These are phyloP conservation scores for Geosmithia flava DNA, from an alignment of 2,329 filamentous ascomycete species.

Conservation along the genomic window DNA sequence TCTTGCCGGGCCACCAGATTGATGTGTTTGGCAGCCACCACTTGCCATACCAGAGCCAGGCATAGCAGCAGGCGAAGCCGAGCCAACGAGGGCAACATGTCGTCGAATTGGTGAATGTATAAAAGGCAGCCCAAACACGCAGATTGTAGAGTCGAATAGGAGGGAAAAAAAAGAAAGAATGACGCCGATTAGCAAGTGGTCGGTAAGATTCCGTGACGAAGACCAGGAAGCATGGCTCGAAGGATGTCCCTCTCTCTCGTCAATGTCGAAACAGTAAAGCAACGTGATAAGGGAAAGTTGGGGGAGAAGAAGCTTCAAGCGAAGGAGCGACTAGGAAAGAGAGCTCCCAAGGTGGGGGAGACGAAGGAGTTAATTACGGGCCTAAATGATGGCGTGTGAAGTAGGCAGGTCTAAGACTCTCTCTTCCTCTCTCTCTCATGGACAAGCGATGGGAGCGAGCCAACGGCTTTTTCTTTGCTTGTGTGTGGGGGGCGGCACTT, in stretches of 20 bases:
- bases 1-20: slow-evolving; percentile 21
- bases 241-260: neutral
- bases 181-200: neutral
- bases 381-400: neutral
- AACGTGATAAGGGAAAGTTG: neutral
- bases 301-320: neutral
- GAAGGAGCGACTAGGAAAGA: neutral
- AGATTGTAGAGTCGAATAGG: neutral
- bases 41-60: slow-evolving; percentile 19
- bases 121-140: neutral
- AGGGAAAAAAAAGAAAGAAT: neutral
- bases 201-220: neutral
- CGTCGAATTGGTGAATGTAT: neutral
- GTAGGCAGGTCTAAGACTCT: neutral
- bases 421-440: neutral
- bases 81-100: slow-evolving; percentile 20
- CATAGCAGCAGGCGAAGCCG: slow-evolving; percentile 25
- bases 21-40: slow-evolving; percentile 19
- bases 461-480: neutral
- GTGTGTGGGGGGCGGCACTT: neutral
- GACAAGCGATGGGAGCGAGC: neutral
- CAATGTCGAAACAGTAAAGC: neutral
- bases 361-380: neutral
- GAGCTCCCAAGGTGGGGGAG: neutral
- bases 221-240: neutral